Base-by-base conservation (phyloP, 2,329 filamentous ascomycete species). In the Cordyceps javanica region DNA sequence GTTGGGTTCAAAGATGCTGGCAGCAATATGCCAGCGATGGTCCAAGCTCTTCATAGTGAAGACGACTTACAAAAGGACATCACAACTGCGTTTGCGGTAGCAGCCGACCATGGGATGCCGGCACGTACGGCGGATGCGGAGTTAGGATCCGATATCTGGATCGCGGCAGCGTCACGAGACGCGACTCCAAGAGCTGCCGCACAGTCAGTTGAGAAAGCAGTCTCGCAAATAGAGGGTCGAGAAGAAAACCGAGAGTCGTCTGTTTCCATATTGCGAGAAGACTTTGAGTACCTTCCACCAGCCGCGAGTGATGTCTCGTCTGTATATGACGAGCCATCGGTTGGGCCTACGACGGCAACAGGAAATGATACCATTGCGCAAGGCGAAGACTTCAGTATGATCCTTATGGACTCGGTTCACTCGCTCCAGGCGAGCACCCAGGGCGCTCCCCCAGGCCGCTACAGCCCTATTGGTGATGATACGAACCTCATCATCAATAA, bases 311-410 rank as follows among this genome's bases (percentile, higher is more conserved):
- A 73, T 38, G 59, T 62, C 19, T 73, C 70, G 7, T 72, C 71
- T 8, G 61, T 62, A 19, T 66, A 70, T 36, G 71, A 72, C 51
- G 68, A 59, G 21, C 63, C 59, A 34, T 64, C 56, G 45, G 62
- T 62, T 39, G 57, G 28, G 57, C 63, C 52, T 50, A 66, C 62
- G n/a, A 46, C 28, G 3, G 57, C 52, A 41, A 60, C 55, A 45
- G 36, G 28, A 28, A 71, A 73, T 32, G 72, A 80, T 51, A 79
- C 73, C 0, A 73, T 79, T 48, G 72, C 73, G 4, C 73, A 79
- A n/a, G 75, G 72, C 16, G 81, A 83, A 60, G 78, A 79, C 39
- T 83, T 83, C 60, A 83, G 80, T 65, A 83, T 83, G 79, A 83
- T 83, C 57, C 79, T 80, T 32, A 75, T 82, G 60, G 75, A 81